Conservation (phyloP, 257 asterid genomes). For the Asclepias syriaca region DNA sequence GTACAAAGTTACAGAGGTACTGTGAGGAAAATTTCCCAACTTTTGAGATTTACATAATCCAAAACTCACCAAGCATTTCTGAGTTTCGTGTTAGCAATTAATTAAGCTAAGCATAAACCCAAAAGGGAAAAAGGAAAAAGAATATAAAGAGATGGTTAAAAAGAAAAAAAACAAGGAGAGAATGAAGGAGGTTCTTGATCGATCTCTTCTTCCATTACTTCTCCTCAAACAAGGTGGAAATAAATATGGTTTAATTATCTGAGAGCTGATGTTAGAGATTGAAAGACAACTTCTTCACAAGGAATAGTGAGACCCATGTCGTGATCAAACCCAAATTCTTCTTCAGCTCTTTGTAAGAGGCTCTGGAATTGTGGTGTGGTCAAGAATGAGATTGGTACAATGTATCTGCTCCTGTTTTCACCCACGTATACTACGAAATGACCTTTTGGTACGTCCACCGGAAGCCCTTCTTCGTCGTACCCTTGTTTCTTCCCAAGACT, state of each 20-base stretch:
- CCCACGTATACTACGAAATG: slow-evolving; percentile 39
- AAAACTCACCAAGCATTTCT: slow-evolving; percentile 11
- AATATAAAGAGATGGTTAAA: not conserved
- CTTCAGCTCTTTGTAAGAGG: slow-evolving; percentile 33
- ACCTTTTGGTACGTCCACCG: slow-evolving; percentile 33
- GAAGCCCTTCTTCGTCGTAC: slow-evolving; percentile 33
- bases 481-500: slow-evolving; percentile 41
- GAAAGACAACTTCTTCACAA: slow-evolving; percentile 28
- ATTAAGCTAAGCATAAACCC: slow-evolving; percentile 18
- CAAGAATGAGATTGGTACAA: slow-evolving; percentile 34
- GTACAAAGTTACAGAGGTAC: slow-evolving; percentile 37
- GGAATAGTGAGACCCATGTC: slow-evolving; percentile 38
- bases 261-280: slow-evolving; percentile 28
- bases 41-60: slow-evolving; percentile 33
- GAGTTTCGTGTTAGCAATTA: slow-evolving; percentile 7
- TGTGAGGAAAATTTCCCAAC: slow-evolving; percentile 39
- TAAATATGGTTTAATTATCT: not conserved
- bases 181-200: slow-evolving; percentile 9
- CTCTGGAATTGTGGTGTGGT: slow-evolving; percentile 23
- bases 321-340: slow-evolving; percentile 35
- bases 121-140: slow-evolving; percentile 14
- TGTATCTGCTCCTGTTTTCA: slow-evolving; percentile 28
- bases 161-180: not conserved
- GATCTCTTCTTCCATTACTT: slow-evolving; percentile 7
- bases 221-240: not conserved